Evolutionary conservation across 352 stramenopile species (phyloP).

Genomic region (Phytophthora tentaculata): DNA sequence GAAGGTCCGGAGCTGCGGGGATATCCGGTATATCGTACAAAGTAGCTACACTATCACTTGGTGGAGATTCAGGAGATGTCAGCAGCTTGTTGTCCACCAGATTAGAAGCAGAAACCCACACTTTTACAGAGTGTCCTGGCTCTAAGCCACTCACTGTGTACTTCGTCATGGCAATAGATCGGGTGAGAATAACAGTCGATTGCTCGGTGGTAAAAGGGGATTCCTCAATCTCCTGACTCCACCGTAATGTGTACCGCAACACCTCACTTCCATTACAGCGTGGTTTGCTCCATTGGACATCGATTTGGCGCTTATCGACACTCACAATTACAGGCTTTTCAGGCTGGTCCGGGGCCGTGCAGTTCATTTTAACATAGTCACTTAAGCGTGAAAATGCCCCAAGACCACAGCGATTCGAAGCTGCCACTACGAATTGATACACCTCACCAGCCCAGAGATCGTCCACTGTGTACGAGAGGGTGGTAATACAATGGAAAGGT

Average conservation of each 20-base stretch:
- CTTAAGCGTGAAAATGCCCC: constrained; percentile 67
- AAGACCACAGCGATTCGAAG: constrained; percentile 69
- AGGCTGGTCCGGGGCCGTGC: constrained; percentile 60
- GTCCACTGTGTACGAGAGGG: constrained; percentile 43
- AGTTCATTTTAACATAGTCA: constrained; percentile 79
- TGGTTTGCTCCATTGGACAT: constrained; percentile 63
- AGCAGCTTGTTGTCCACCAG: constrained; percentile 64
- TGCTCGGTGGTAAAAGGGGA: constrained; percentile 4
- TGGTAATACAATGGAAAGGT: neutral
- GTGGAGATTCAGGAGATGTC: constrained; percentile 50
- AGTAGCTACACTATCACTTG: constrained; percentile 42
- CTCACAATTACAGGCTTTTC: constrained; percentile 37
- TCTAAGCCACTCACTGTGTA: constrained; percentile 50
- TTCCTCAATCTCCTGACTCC: constrained; percentile 39
- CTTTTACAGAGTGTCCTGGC: constrained; percentile 44
- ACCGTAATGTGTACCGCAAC: constrained; percentile 71
- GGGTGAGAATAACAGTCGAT: constrained; percentile 47
- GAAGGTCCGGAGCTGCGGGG: constrained; percentile 32
- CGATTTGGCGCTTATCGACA: constrained; percentile 47
- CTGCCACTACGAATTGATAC: constrained; percentile 77
- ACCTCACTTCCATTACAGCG: constrained; percentile 75
- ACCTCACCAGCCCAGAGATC: constrained; percentile 71
- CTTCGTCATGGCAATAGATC: constrained; percentile 53
- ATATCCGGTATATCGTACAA: constrained; percentile 59
- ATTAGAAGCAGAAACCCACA: constrained; percentile 68